Base-by-base conservation (phyloP, 495 filamentous ascomycete species). In the Penicillium subrubescens region DNA sequence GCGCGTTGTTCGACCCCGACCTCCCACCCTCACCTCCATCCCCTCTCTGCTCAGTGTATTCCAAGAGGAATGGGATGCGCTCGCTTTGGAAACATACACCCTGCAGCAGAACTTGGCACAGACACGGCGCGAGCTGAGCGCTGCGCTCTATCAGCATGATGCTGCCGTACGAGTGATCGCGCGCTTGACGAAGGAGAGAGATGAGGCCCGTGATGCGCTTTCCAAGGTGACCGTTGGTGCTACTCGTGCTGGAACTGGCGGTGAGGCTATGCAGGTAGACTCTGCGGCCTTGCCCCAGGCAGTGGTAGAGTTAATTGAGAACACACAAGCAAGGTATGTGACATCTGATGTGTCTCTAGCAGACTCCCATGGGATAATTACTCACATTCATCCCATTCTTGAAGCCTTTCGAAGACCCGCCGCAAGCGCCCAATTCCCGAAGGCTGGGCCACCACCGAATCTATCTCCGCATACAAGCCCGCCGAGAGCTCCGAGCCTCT, bases 11-110 rank as follows among this genome's bases (percentile, higher is more conserved):
- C 89, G 90, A 64, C 94, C 95, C 53, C 87, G 96, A 72, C 95
- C 95, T 44, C 94, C 96, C 37, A 96, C 92, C 27, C 90, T 97
- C 67, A 98, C 95, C 52, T 98, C 95, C 29, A 96, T 99, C 65
- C 95, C 95, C 8, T 92, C 95, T n/a, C 85, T 99, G 27, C 91
- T 99, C 63, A 90, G 90, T 43, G 89, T 92, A n/a, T 97, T 99
- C 72, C 95, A 99, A 68, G 94, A 97, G 69, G 95, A 99, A 83
- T 99, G 95, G 95, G 95, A 99, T 76, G 90, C 95, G 11, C 75
- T 97, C 31, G 90, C 93, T 33, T 81, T 99, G 21, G 95, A 99
- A 76, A 88, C 92, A 56, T 97, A 92, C 74, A 92, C 91, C 56
- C 80, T 97, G 39, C 87, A 90, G 75, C 91, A 97, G 74, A 93